phyloP scores from a whole-genome alignment of 2,329 filamentous ascomycete genomes.

The Samsoniella hepiali region DNA sequence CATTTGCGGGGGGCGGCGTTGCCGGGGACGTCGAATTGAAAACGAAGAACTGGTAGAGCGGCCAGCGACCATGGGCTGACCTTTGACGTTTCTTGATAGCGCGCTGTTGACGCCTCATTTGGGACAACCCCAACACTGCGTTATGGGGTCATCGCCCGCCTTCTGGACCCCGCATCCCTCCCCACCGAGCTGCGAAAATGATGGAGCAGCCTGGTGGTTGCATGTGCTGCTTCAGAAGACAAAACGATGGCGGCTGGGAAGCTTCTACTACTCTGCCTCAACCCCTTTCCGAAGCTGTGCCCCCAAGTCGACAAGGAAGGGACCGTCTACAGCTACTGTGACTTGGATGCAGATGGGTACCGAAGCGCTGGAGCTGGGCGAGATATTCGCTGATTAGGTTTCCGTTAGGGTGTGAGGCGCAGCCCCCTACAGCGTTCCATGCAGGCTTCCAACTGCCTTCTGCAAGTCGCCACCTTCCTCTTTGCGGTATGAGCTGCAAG shows the following conservation, averaged over 20 bases:
- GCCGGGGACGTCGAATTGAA: not conserved
- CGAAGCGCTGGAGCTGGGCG: not conserved
- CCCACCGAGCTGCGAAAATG: constrained; percentile 2
- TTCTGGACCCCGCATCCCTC: not conserved
- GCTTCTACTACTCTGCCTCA: not conserved
- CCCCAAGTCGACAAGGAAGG: not conserved
- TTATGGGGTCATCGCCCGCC: not conserved
- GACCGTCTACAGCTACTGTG: not conserved
- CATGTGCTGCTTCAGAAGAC: not conserved
- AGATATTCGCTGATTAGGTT: constrained; percentile 17
- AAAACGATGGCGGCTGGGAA: not conserved
- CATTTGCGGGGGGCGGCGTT: constrained; percentile 8
- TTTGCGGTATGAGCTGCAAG: constrained; percentile 9
- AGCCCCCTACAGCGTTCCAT: constrained; percentile 9
- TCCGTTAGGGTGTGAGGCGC: constrained; percentile 12
- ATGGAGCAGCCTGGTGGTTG: not conserved
- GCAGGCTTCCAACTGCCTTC: constrained; percentile 16
- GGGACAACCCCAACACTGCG: not conserved
- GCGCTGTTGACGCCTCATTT: not conserved
- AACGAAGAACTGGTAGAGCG: not conserved
- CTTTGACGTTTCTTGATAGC: not conserved
- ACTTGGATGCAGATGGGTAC: not conserved
- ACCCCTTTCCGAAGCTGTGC: not conserved
- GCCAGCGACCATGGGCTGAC: not conserved
- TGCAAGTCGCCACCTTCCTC: constrained; percentile 8